Conservation (phyloP, 495 filamentous ascomycete species). For the Hypoxylon lenormandii region DNA sequence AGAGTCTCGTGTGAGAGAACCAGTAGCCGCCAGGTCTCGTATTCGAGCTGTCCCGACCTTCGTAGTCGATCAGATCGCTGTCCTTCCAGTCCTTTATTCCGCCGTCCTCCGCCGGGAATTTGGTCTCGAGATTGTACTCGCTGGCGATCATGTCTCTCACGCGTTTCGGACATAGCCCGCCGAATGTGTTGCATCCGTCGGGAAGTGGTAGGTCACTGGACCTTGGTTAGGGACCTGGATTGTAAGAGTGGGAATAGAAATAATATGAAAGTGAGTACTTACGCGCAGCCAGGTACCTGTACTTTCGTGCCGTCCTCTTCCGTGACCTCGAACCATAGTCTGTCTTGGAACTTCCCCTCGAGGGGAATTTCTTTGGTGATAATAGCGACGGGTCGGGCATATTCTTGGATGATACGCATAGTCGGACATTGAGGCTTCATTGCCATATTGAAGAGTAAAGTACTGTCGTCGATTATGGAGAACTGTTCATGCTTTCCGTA, state of each 20-base stretch:
- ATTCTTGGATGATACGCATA: slow-evolving; percentile 30
- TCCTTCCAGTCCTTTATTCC: slow-evolving; percentile 5
- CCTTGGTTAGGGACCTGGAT: neutral
- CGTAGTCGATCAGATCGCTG: slow-evolving; percentile 22
- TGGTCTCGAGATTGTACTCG: slow-evolving; percentile 24
- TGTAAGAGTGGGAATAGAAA: neutral
- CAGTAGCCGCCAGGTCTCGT: no score
- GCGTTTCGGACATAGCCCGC: slow-evolving; percentile 18
- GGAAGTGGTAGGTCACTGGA: slow-evolving; percentile 14
- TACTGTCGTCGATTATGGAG: slow-evolving; percentile 28
- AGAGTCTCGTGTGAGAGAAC: no score
- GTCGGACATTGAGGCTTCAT: slow-evolving; percentile 21
- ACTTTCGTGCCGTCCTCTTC: slow-evolving; percentile 26
- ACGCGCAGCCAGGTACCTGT: slow-evolving; percentile 32
- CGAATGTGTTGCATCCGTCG: neutral
- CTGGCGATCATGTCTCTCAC: slow-evolving; percentile 37
- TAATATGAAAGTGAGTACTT: neutral
- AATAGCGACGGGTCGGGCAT: slow-evolving; percentile 30
- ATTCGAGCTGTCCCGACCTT: no score
- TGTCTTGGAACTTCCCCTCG: slow-evolving; percentile 11
- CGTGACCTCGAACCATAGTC: slow-evolving; percentile 41
- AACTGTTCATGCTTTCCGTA: slow-evolving; percentile 33
- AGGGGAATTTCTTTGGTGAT: slow-evolving; percentile 20
- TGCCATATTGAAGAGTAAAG: slow-evolving; percentile 22
- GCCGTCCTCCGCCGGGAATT: slow-evolving; percentile 32